Base-by-base conservation (phyloP, 2,329 filamentous ascomycete genomes). In the Phialocephala subalpina region DNA sequence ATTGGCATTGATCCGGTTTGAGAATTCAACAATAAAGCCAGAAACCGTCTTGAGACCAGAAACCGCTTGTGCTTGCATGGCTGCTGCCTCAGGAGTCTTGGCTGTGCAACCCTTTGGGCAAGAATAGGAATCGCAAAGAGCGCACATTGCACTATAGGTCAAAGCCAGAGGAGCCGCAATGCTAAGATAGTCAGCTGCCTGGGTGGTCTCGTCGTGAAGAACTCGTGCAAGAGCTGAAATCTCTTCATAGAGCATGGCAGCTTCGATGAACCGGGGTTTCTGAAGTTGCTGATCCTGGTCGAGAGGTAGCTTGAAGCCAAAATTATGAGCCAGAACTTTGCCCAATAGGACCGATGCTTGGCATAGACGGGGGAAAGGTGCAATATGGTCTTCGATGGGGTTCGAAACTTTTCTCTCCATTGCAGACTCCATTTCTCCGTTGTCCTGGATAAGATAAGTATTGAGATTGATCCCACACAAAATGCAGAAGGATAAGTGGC, bases 321-420 rank as follows among this genome's bases (percentile, higher is more conserved):
- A 70, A 60, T 75, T 69, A 68, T 81, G 77, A 6, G 58, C 59
- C 11, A 80, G 69, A n/a, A 78, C 74, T 63, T 75, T 74, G 45
- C 76, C 77, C 25, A 80, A 59, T 57, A 80, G 73, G 22, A 79
- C 71, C 22, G 74, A 75, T 22, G 76, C 74, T 72, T 82, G 80
- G 60, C 78, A 80, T 49, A 88, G 79, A 64, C 84, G 82, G 4
- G 83, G 82, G 75, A 85, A 87, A 47, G 85, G 77, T 22, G 81
- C 79, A 62, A 83, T 72, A 9, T 82, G 71, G 9, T 84, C 82
- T 33, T 79, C 78, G 66, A 84, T 75, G 18, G 85, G 77, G 22
- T 49, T 69, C 14, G 65, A 70, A 20, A 74, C 78, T 55, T 77
- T 66, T 27, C 65, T 69, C 49, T 77, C 74, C 22, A 72, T 62